Conservation (phyloP, 1,139 yeast genomes). For the Blastobotrys buckinghamii region DNA sequence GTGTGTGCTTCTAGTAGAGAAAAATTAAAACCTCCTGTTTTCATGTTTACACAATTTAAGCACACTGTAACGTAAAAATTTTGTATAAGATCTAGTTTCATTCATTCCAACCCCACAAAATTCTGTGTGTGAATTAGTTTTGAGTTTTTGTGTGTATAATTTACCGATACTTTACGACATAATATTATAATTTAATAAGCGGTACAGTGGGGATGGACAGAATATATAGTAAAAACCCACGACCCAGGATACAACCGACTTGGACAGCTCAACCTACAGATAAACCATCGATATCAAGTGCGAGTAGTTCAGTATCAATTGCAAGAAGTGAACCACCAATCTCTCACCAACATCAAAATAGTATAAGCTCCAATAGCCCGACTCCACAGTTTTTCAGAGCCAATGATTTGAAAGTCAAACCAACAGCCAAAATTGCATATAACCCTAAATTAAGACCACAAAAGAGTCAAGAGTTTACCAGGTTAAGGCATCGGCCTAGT, state of each 20-base stretch:
- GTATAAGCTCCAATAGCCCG: background rate
- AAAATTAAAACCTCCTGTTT: no score
- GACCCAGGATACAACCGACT: background rate
- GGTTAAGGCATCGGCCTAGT: constrained; percentile 4
- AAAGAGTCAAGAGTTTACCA: constrained; percentile 1
- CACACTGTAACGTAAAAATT: no score
- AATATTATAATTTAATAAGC: no score
- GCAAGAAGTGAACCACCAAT: background rate
- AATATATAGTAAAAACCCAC: background rate
- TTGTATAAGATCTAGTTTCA: no score
- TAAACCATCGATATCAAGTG: background rate
- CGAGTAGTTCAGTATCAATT: background rate
- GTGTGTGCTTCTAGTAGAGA: no score
- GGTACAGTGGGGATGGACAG: constrained; percentile 7
- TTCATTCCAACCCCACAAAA: no score
- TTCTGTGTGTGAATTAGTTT: no score
- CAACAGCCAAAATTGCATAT: constrained; percentile 2
- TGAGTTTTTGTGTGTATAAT: no score
- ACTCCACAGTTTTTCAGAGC: constrained; percentile 8
- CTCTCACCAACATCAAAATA: no score
- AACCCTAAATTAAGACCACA: background rate
- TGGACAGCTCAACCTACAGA: background rate
- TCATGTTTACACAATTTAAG: no score
- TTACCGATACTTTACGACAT: no score
- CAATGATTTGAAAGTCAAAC: constrained; percentile 8